These are phyloP conservation scores for Bipolaris victoriae DNA, from an alignment of 2,329 filamentous ascomycete species.

Conservation along the genomic window DNA sequence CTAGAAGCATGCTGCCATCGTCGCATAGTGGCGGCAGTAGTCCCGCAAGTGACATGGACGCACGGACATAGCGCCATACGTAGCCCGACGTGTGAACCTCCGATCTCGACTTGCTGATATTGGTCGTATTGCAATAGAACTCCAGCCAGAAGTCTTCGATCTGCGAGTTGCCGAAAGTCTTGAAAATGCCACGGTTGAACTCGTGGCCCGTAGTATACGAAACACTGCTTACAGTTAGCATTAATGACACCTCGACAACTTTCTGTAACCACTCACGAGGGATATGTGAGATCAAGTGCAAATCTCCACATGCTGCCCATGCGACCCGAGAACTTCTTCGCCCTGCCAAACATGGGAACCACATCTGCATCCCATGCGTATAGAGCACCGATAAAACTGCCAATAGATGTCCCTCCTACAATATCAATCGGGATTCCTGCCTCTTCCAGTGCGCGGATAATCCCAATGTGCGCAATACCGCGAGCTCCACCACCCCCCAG, in stretches of 20 bases:
- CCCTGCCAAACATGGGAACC: slow-evolving; percentile 93
- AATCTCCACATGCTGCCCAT: slow-evolving; percentile 99
- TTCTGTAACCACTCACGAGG: slow-evolving; percentile 60
- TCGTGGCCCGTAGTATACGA: slow-evolving; percentile 98
- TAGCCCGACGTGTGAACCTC: slow-evolving; percentile 97
- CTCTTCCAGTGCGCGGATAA: slow-evolving; percentile 94
- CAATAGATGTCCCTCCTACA: slow-evolving; percentile 94
- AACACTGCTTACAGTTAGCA: slow-evolving; percentile 53
- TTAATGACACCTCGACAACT: not conserved
- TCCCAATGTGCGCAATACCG: slow-evolving; percentile 89
- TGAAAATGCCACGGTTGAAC: slow-evolving; percentile 99
- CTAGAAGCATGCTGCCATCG: slow-evolving; percentile 93
- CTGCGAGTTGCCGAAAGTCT: slow-evolving; percentile 93
- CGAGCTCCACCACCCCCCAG: slow-evolving; percentile 91
- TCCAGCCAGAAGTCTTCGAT: slow-evolving; percentile 99
- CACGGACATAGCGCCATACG: slow-evolving; percentile 94
- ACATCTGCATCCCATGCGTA: slow-evolving; percentile 97
- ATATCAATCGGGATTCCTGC: slow-evolving; percentile 96
- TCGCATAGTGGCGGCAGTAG: slow-evolving; percentile 93
- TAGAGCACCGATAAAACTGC: slow-evolving; percentile 90
- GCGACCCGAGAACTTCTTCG: slow-evolving; percentile 96
- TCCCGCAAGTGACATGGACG: slow-evolving; percentile 95
- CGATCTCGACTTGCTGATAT: slow-evolving; percentile 89
- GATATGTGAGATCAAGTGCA: slow-evolving; percentile 92
- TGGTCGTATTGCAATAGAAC: slow-evolving; percentile 99